A percentile compares a stretch with the other conserved stretches of the same genome.
phyloP scores from a whole-genome alignment of 176 grass and related monocot species.

The Lolium multiflorum region DNA sequence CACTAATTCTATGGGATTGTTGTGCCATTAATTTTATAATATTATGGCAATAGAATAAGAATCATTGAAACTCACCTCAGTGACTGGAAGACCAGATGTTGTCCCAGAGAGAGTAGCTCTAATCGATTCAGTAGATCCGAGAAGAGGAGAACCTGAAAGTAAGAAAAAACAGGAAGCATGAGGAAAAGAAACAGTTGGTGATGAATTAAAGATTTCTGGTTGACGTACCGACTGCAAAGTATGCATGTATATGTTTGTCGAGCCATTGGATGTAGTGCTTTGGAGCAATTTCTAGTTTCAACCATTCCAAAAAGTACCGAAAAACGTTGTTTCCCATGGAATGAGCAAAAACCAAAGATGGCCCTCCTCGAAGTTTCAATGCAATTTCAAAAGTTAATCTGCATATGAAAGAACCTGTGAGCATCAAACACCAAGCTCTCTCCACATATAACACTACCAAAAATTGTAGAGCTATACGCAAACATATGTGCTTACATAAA shows the following conservation, averaged over 20 bases:
- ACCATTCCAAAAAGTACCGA: constrained; percentile 94
- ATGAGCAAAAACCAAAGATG: constrained; percentile 97
- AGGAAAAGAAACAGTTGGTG: constrained; percentile 16
- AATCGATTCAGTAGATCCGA: constrained; percentile 80
- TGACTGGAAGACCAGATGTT: constrained; percentile 92
- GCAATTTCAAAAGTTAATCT: constrained; percentile 96
- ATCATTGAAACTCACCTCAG: constrained; percentile 62
- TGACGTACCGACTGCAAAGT: constrained; percentile 88
- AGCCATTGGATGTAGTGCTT: constrained; percentile 90
- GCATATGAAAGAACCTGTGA: constrained; percentile 40
- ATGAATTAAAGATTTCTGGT: constrained; percentile 33
- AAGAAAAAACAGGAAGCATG: constrained; percentile 5
- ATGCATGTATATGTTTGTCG: constrained; percentile 91
- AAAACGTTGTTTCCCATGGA: constrained; percentile 99
- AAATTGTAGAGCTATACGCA: not conserved
- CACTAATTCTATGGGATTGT: not conserved
- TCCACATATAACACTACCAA: constrained; percentile 3
- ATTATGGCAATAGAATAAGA: constrained; percentile 35
- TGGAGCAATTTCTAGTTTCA: constrained; percentile 97
- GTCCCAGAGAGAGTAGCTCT: constrained; percentile 70
- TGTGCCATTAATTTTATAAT: not conserved
- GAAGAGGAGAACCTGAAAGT: constrained; percentile 82
- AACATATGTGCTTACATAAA: constrained; percentile 14
- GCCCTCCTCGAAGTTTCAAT: constrained; percentile 86
- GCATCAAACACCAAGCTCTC: constrained; percentile 37